A percentile compares a stretch with the other conserved stretches of the same genome.
These are phyloP conservation scores for Pleurotus salmoneostramineus DNA, from an alignment of 768 basidiomycete genomes.

Conservation along the genomic window DNA sequence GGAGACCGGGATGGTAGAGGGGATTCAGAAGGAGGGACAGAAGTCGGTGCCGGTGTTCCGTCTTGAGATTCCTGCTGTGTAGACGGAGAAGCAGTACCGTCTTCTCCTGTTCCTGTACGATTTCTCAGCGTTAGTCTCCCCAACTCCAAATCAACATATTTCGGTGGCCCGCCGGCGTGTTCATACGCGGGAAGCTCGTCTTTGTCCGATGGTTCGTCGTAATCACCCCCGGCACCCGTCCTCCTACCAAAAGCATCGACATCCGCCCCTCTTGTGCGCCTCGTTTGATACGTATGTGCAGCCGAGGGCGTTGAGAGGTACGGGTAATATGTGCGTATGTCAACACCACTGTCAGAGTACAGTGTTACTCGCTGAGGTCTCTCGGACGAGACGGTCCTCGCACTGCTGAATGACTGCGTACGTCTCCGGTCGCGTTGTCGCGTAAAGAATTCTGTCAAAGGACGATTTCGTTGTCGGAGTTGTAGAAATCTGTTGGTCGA, in stretches of 20 bases:
- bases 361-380: not conserved
- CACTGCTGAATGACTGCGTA: not conserved
- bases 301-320: conserved; percentile 17
- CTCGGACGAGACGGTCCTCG: not conserved
- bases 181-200: conserved; percentile 48
- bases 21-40: no score
- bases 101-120: no score
- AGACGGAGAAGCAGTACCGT: no score
- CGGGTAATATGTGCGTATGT: conserved; percentile 15
- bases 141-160: conserved; percentile 27
- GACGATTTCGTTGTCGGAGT: conserved; percentile 9
- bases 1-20: no score
- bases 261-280: conserved; percentile 28
- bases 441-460: conserved; percentile 13
- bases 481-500: conserved; percentile 9
- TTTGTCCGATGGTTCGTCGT: conserved; percentile 33
- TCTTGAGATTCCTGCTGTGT: no score
- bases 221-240: conserved; percentile 17
- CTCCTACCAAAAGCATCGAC: conserved; percentile 38
- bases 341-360: conserved; percentile 2
- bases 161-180: conserved; percentile 39
- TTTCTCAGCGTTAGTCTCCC: not conserved
- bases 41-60: no score
- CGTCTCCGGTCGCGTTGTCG: not conserved
- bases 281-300: conserved; percentile 16